Evolutionary conservation across 2,329 filamentous ascomycete species (phyloP).

Genomic region (Trichoderma lentiforme): DNA sequence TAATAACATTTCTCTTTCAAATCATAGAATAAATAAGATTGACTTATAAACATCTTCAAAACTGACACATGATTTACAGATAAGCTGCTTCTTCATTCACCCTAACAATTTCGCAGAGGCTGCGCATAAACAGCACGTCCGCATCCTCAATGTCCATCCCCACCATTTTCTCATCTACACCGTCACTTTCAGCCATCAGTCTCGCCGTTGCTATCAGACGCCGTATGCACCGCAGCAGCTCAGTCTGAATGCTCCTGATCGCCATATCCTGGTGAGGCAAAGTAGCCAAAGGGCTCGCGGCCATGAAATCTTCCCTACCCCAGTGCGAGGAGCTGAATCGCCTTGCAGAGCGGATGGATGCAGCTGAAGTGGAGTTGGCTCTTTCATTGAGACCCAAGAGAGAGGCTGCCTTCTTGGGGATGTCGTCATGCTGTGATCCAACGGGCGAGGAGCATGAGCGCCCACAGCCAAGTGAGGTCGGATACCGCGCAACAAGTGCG

Average conservation of each 20-base stretch:
- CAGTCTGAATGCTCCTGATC: slow-evolving; percentile 46
- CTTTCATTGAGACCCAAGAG: slow-evolving; percentile 45
- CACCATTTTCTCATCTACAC: slow-evolving; percentile 29
- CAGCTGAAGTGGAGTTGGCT: slow-evolving; percentile 21
- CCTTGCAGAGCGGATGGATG: slow-evolving; percentile 25
- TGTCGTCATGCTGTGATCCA: slow-evolving; percentile 32
- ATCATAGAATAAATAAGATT: background rate
- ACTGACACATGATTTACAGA: background rate
- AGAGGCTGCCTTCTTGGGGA: slow-evolving; percentile 52
- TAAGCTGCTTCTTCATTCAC: slow-evolving; percentile 32
- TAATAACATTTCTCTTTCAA: background rate
- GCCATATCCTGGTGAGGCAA: slow-evolving; percentile 32
- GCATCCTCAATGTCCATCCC: slow-evolving; percentile 32
- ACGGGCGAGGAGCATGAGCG: slow-evolving; percentile 20
- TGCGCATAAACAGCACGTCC: slow-evolving; percentile 39
- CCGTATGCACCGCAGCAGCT: slow-evolving; percentile 49
- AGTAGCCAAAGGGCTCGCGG: slow-evolving; percentile 18
- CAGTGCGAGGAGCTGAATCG: slow-evolving; percentile 29
- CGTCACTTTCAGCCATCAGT: slow-evolving; percentile 33
- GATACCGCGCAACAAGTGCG: slow-evolving; percentile 29
- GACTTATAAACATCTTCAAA: background rate
- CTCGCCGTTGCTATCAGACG: slow-evolving; percentile 49
- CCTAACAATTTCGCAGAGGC: slow-evolving; percentile 43
- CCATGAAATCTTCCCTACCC: slow-evolving; percentile 28
- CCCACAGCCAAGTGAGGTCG: slow-evolving; percentile 19